Percentiles rank a stretch among this genome's conserved stretches.
Conservation (phyloP, 1,284 basidiomycete genomes). For the Boletus chippewaensis region DNA sequence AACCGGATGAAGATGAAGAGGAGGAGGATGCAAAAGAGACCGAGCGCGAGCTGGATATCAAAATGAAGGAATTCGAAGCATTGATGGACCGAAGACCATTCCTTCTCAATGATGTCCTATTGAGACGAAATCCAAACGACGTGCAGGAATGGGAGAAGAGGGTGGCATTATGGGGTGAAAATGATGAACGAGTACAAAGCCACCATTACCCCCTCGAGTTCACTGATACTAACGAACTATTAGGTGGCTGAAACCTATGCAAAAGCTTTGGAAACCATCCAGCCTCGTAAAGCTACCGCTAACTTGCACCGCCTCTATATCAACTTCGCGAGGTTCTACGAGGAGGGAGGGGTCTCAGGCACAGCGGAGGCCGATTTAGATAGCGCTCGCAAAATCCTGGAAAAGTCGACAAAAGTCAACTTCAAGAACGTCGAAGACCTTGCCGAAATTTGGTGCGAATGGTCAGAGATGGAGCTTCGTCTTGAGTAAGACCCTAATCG, state of each 20-base stretch:
- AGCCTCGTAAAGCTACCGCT: conserved; percentile 86
- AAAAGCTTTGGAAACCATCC: conserved; percentile 82
- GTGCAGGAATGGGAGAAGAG: conserved; percentile 99
- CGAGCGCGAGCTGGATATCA: conserved; percentile 80
- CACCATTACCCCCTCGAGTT: not conserved
- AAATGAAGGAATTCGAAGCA: conserved; percentile 92
- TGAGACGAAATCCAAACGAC: conserved; percentile 94
- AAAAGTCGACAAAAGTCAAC: conserved; percentile 86
- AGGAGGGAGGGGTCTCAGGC: conserved; percentile 81
- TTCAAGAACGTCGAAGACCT: conserved; percentile 97
- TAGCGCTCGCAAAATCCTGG: conserved; percentile 86
- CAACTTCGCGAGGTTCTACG: conserved; percentile 97
- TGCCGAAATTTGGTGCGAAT: conserved; percentile 98
- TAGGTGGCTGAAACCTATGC: conserved; percentile 92
- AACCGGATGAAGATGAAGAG: conserved; percentile 67
- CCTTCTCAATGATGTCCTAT: conserved; percentile 91
- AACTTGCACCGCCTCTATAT: conserved; percentile 89
- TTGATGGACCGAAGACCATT: conserved; percentile 95
- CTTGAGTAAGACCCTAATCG: conserved; percentile 65
- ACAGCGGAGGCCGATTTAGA: conserved; percentile 78
- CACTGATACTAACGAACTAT: conserved; percentile 3
- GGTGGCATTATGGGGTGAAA: conserved; percentile 86
- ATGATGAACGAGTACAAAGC: conserved; percentile 76
- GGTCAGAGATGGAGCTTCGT: conserved; percentile 97
- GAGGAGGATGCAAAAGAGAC: conserved; percentile 75